Conservation (phyloP, 345 rosid species). For the Anastatica hierochuntica region DNA sequence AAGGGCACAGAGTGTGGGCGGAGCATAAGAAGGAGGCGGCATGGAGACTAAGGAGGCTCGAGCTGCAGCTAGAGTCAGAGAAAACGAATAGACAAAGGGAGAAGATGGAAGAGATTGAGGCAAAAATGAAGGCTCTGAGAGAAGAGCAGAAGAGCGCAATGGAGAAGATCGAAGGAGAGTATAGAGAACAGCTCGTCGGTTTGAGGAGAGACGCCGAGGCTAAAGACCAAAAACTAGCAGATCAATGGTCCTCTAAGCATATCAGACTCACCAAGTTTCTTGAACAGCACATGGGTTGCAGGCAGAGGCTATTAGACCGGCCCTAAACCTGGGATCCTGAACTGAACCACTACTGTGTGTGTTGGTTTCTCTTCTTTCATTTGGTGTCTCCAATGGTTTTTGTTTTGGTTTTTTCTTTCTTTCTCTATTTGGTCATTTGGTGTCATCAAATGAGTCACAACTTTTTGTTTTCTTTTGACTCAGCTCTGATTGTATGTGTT, state of each 20-base stretch:
- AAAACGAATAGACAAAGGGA: constrained; percentile 64
- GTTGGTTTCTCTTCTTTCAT: background rate
- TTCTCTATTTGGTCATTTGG: background rate
- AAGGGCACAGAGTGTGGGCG: constrained; percentile 73
- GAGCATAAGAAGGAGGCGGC: constrained; percentile 91
- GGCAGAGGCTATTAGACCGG: constrained; percentile 36
- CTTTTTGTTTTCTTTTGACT: constrained; percentile 7
- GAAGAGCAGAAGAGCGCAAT: constrained; percentile 68
- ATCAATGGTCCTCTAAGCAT: constrained; percentile 78
- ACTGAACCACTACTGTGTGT: no score
- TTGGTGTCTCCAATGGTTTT: background rate
- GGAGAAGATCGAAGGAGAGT: constrained; percentile 76
- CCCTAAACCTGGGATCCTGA: constrained; percentile 10
- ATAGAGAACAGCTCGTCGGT: constrained; percentile 58
- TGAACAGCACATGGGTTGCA: constrained; percentile 58
- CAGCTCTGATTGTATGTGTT: constrained; percentile 17
- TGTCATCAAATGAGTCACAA: background rate
- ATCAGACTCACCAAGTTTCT: constrained; percentile 60
- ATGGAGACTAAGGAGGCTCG: constrained; percentile 88
- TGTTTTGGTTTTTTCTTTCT: background rate
- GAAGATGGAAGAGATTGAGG: constrained; percentile 83
- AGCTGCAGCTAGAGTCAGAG: constrained; percentile 90
- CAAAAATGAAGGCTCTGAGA: constrained; percentile 69
- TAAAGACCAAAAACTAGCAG: constrained; percentile 83
- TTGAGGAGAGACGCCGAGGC: constrained; percentile 74